Evolutionary conservation across 495 filamentous ascomycete genomes (phyloP), one percentile per base, ranked within the genome.

Genomic region (Geoglossum glabrum): DNA sequence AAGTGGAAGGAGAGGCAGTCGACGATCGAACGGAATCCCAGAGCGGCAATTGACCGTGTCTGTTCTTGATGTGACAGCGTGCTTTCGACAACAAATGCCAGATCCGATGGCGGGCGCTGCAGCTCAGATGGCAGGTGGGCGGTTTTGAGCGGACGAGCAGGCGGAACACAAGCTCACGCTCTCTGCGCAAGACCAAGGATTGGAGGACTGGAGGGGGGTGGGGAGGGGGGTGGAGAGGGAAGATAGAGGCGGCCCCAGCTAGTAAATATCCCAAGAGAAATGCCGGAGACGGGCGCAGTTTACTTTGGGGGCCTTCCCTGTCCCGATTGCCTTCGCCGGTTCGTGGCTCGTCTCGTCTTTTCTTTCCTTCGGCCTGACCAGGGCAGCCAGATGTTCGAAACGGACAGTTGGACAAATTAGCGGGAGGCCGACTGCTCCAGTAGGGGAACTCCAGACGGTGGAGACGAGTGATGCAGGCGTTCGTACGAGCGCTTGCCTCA

Each of bases 111-210:
- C 49, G 49, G 49, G 49, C 23, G 49, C 49, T 52, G 49, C 36
- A 40, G 36, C 49, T 28, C 5, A 27, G 26, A 19, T 3, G 49
- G n/a, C n/a, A 45, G 40, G 40, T 45, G 40, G 40, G 40, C 23
- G 40, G 40, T 21, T 45, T 21, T 52, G 49, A 52, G 49, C 49
- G 49, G 49, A 52, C 49, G 49, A 52, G 49, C 49, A 52, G 30
- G 49, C 49, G 49, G 49, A 52, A 52, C 15, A 15, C 25, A 15
- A 40, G 49, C 25, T 52, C 49, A 25, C 21, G 1, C 7, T 50
- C n/a, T 50, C 46, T 50, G n/a, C 46, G 3, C 5, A 21, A 21
- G 49, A 52, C 49, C 49, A 52, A 52, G 46, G 46, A 50, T 50
- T 25, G 46, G 26, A 28, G 46, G 46, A 17, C 7, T 5, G 46